Conservation (phyloP, 352 stramenopile species). For the Globisporangium barbulae region DNA sequence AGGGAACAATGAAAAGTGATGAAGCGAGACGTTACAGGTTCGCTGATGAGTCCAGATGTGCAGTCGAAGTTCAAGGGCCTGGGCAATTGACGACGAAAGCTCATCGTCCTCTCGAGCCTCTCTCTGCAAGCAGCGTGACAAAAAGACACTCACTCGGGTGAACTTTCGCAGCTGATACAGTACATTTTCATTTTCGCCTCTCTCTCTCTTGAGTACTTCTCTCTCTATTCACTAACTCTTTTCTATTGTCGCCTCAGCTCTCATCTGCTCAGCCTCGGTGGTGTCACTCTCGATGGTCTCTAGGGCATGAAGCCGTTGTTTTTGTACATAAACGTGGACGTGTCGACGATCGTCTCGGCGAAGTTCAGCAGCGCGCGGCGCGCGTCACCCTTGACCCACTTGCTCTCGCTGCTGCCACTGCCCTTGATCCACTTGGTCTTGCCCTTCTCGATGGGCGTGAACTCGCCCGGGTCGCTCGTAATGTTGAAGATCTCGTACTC, state of each 20-base stretch:
- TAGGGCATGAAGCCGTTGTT: constrained; percentile 52
- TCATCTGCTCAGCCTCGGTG: not conserved
- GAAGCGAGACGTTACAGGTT: not conserved
- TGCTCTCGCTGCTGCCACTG: constrained; percentile 27
- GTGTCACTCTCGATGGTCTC: not conserved
- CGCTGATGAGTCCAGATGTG: not conserved
- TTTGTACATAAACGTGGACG: constrained; percentile 67
- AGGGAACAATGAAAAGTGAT: no score
- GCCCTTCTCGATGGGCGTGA: constrained; percentile 39
- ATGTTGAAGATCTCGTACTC: constrained; percentile 61
- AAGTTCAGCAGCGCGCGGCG: constrained; percentile 35
- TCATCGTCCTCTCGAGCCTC: not conserved
- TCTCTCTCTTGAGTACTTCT: not conserved
- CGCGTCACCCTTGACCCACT: constrained; percentile 43
- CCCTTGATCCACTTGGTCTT: constrained; percentile 54
- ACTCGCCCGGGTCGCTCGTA: constrained; percentile 40
- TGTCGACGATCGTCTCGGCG: constrained; percentile 46
- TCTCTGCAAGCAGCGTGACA: not conserved
- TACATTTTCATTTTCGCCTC: not conserved
- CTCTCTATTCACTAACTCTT: not conserved
- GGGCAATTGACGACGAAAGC: not conserved
- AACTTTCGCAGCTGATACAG: not conserved
- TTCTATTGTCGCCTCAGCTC: not conserved
- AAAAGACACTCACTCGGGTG: not conserved
- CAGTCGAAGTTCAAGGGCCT: not conserved